These are phyloP conservation scores for Wickerhamomyces pijperi DNA, from an alignment of 805 yeast species.

Conservation along the genomic window DNA sequence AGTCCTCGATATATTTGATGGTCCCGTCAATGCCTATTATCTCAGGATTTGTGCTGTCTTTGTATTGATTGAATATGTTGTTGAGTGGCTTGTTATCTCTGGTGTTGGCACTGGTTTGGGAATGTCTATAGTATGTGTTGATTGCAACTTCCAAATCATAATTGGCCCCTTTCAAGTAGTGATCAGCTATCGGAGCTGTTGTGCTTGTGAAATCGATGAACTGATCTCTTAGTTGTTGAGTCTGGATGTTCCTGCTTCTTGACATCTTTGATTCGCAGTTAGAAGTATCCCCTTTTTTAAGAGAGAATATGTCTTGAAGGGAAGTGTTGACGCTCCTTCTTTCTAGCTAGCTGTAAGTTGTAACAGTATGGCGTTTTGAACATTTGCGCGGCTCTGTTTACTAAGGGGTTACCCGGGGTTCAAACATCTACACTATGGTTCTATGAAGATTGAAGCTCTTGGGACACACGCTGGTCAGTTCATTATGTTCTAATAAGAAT, in stretches of 20 bases:
- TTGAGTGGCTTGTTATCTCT: conserved; percentile 9
- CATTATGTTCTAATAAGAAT: too few relatives aligned
- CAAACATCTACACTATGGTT: too few relatives aligned
- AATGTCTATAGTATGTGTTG: conserved; percentile 14
- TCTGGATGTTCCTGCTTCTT: conserved; percentile 10
- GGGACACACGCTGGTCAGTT: too few relatives aligned
- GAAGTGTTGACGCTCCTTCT: too few relatives aligned
- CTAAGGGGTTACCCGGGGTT: too few relatives aligned
- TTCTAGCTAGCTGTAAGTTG: too few relatives aligned
- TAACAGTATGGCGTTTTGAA: too few relatives aligned
- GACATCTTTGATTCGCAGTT: conserved; percentile 15
- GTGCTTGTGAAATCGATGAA: conserved; percentile 19
- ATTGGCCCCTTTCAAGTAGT: conserved; percentile 10
- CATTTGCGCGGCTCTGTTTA: too few relatives aligned
- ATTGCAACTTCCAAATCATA: conserved; percentile 20
- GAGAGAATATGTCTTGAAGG: too few relatives aligned
- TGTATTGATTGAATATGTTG: conserved; percentile 14
- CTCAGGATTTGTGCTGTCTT: conserved; percentile 8
- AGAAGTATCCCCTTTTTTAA: too few relatives aligned
- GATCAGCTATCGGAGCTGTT: conserved; percentile 14
- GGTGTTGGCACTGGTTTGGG: conserved; percentile 9
- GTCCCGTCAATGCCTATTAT: conserved; percentile 75
- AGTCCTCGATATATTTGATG: conserved; percentile 49
- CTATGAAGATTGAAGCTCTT: too few relatives aligned
- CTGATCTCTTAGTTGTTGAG: conserved; percentile 16